Conservation (phyloP, 2,329 filamentous ascomycete genomes). For the Chaetomium sp. region DNA sequence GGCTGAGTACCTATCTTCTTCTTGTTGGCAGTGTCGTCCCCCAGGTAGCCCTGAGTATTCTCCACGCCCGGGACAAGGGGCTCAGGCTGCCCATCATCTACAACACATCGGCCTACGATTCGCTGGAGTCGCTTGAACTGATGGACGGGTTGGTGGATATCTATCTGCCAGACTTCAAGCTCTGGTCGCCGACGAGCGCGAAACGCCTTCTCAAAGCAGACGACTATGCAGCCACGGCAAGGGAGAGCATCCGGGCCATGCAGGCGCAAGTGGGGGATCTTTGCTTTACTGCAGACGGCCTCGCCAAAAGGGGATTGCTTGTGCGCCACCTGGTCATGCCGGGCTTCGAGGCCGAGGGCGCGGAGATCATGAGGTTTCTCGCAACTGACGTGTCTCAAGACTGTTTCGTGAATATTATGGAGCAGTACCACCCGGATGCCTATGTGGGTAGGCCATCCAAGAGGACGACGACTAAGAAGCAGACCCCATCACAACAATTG, state of each 20-base stretch:
- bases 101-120: constrained; percentile 80
- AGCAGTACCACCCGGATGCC: constrained; percentile 76
- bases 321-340: constrained; percentile 83
- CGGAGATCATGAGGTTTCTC: constrained; percentile 69
- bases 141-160: constrained; percentile 78
- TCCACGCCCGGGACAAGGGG: constrained; percentile 64
- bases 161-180: constrained; percentile 84
- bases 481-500: constrained; percentile 25
- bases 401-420: constrained; percentile 80
- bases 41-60: constrained; percentile 70
- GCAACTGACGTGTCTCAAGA: constrained; percentile 66
- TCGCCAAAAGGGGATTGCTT: constrained; percentile 70
- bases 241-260: constrained; percentile 74
- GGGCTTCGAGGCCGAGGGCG: constrained; percentile 65
- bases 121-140: constrained; percentile 61
- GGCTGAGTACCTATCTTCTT: neutral
- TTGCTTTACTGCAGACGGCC: constrained; percentile 72
- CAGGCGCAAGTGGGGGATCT: constrained; percentile 75
- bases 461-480: constrained; percentile 20
- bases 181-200: constrained; percentile 62
- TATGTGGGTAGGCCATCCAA: constrained; percentile 63
- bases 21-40: constrained; percentile 54
- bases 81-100: constrained; percentile 71
- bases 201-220: constrained; percentile 71
- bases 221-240: constrained; percentile 64